Conservation (phyloP, 768 basidiomycete species). For the Crassisporium funariophilum region DNA sequence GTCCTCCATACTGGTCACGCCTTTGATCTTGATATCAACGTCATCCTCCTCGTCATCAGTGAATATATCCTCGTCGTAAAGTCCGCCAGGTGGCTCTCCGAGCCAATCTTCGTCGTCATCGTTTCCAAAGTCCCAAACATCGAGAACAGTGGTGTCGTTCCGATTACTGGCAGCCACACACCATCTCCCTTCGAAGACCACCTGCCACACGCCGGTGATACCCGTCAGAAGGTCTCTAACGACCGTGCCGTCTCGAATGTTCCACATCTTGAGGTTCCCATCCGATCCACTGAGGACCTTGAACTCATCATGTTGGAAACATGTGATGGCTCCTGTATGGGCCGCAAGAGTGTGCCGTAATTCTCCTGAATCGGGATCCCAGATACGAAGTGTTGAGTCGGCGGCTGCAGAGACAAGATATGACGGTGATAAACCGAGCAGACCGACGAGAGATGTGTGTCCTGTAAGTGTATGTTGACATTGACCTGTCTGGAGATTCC, state of each 20-base stretch:
- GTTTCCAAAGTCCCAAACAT: conserved; percentile 89
- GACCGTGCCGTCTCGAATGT: conserved; percentile 82
- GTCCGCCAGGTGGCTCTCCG: conserved; percentile 72
- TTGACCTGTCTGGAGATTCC: conserved; percentile 84
- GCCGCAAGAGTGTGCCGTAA: conserved; percentile 82
- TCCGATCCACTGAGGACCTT: conserved; percentile 96
- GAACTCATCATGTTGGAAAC: conserved; percentile 98
- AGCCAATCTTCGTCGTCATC: conserved; percentile 81
- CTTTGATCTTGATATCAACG: conserved; percentile 25
- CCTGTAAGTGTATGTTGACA: conserved; percentile 82
- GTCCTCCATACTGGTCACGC: conserved; percentile 9
- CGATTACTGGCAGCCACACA: conserved; percentile 93
- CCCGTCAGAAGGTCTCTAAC: conserved; percentile 88
- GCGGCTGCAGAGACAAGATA: conserved; percentile 95
- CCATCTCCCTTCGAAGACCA: conserved; percentile 92
- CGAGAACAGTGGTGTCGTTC: conserved; percentile 73
- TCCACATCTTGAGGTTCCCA: conserved; percentile 98
- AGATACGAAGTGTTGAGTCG: conserved; percentile 91
- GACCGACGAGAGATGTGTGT: conserved; percentile 93
- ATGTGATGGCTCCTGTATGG: conserved; percentile 97
- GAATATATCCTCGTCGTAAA: conserved; percentile 72
- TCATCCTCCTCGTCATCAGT: conserved; percentile 54
- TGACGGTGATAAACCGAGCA: conserved; percentile 87
- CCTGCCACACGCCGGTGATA: conserved; percentile 97
- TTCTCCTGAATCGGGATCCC: conserved; percentile 87